These are phyloP conservation scores for Hortiboletus rubellus DNA, from an alignment of 1,284 basidiomycete genomes.

Conservation along the genomic window DNA sequence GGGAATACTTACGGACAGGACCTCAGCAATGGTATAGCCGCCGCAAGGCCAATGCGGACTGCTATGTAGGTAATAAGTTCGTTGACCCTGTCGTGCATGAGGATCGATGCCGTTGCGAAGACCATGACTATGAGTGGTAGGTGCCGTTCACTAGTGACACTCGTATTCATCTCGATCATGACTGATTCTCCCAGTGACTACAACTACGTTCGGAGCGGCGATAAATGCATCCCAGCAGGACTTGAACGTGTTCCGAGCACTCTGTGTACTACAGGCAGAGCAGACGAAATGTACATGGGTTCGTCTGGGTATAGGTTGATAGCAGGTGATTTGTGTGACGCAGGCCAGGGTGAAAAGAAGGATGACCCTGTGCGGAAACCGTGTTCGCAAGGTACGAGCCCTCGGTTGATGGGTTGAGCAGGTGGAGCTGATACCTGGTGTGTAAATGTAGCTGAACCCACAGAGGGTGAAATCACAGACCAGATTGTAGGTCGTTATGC, in stretches of 20 bases:
- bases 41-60: conserved; percentile 81
- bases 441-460: conserved; percentile 59
- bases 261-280: conserved; percentile 57
- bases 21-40: conserved; percentile 91
- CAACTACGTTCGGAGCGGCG: conserved; percentile 76
- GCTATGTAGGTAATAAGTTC: conserved; percentile 93
- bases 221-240: conserved; percentile 77
- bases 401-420: neutral
- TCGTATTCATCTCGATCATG: neutral
- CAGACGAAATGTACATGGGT: conserved; percentile 72
- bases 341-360: conserved; percentile 63
- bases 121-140: conserved; percentile 93
- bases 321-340: conserved; percentile 88
- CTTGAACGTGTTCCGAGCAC: conserved; percentile 84
- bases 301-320: conserved; percentile 93
- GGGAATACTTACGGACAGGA: neutral
- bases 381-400: conserved; percentile 64
- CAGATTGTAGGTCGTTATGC: conserved; percentile 48
- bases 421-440: conserved; percentile 1
- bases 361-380: conserved; percentile 72
- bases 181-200: conserved; percentile 64
- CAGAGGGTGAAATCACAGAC: conserved; percentile 70
- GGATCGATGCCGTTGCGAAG: conserved; percentile 81
- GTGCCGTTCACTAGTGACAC: conserved; percentile 23
- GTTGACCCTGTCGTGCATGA: conserved; percentile 81